Percentiles rank a stretch among this genome's conserved stretches.
Conservation (phyloP, 1,284 basidiomycete species). For the Marasmius sp. region DNA sequence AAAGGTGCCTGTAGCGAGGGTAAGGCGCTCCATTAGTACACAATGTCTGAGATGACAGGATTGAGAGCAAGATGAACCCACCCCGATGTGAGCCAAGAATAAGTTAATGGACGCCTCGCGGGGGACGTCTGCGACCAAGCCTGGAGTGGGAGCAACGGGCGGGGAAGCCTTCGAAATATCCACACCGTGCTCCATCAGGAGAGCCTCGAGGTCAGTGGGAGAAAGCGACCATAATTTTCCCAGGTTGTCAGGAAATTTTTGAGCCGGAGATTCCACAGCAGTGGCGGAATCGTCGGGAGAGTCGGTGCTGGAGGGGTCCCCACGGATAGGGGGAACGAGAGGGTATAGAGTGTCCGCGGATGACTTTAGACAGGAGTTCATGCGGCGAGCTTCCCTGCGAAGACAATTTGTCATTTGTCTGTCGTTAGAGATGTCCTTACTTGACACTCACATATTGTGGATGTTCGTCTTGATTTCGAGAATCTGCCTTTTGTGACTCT, state of each 20-base stretch:
- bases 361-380: slow-evolving; percentile 43
- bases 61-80: slow-evolving; percentile 27
- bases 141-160: neutral
- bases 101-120: slow-evolving; percentile 40
- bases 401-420: neutral
- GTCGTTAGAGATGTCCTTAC: no score
- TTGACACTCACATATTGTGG: slow-evolving; percentile 44
- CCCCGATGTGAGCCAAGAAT: slow-evolving; percentile 49
- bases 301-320: slow-evolving; percentile 36
- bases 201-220: neutral
- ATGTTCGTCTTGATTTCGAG: slow-evolving; percentile 42
- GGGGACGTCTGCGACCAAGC: neutral
- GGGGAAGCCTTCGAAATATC: neutral
- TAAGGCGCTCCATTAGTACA: neutral
- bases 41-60: neutral
- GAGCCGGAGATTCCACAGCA: slow-evolving; percentile 14
- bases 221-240: slow-evolving; percentile 1
- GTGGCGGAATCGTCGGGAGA: slow-evolving; percentile 11
- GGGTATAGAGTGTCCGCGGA: slow-evolving; percentile 42
- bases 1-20: neutral
- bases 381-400: slow-evolving; percentile 48
- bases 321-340: slow-evolving; percentile 43
- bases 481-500: slow-evolving; percentile 34
- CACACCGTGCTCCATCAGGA: slow-evolving; percentile 4
- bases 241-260: slow-evolving; percentile 17